phyloP scores from a whole-genome alignment of 202 grass and related monocot species.

The Elaeis oleifera region DNA sequence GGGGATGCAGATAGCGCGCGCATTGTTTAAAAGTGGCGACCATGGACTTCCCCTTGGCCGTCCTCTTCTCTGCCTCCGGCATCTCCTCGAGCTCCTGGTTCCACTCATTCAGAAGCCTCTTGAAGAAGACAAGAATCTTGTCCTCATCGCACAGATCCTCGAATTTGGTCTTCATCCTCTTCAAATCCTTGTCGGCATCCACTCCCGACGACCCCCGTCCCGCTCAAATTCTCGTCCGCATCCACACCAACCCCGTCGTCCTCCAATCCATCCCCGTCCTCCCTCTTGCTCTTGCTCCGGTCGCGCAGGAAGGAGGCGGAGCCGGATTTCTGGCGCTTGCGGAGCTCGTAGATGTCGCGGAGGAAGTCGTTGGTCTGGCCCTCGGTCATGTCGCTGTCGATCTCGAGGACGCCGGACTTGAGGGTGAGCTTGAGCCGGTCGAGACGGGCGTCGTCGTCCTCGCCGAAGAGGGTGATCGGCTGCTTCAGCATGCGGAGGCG shows the following conservation, averaged over 20 bases:
- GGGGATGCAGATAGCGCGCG: constrained; percentile 51
- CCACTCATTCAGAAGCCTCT: constrained; percentile 53
- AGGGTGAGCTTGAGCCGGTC: constrained; percentile 35
- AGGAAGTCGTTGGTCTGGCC: constrained; percentile 81
- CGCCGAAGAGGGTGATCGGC: constrained; percentile 54
- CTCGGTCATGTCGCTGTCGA: constrained; percentile 56
- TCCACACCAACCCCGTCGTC: not conserved
- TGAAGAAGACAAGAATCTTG: constrained; percentile 62
- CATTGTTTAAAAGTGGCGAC: constrained; percentile 66
- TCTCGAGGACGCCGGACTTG: constrained; percentile 26
- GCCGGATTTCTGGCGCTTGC: constrained; percentile 9
- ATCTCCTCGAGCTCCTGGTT: constrained; percentile 51
- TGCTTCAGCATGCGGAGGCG: constrained; percentile 50
- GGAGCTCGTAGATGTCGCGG: constrained; percentile 40
- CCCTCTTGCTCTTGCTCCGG: constrained; percentile 19
- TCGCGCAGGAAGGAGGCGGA: not conserved
- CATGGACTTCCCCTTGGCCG: constrained; percentile 52
- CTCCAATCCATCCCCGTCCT: not conserved
- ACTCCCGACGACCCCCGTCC: constrained; percentile 3
- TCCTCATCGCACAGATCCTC: constrained; percentile 40
- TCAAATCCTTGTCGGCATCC: constrained; percentile 5
- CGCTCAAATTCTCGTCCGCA: too few species aligned
- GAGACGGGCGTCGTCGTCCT: constrained; percentile 47
- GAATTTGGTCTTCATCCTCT: constrained; percentile 5
- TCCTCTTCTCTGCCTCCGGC: constrained; percentile 52